Evolutionary conservation across 2,329 filamentous ascomycete species (phyloP).

Genomic region (Diplodia mutila): DNA sequence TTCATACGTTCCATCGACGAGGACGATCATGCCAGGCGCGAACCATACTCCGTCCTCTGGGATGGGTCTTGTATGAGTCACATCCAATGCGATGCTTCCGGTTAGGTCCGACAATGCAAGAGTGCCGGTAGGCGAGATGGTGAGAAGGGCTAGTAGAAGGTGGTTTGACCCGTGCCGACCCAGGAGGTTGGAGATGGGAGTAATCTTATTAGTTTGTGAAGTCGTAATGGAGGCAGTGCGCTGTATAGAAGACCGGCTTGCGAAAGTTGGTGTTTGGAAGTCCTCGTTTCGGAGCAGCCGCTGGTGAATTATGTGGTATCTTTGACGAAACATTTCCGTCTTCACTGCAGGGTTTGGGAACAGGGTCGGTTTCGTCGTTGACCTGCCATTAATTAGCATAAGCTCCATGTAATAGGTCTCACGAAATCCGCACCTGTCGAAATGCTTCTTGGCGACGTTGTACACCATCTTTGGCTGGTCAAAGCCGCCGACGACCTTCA

Average conservation of each 20-base stretch:
- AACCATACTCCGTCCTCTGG: slow-evolving; percentile 91
- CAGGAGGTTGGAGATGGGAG: slow-evolving; percentile 74
- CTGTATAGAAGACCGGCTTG: slow-evolving; percentile 56
- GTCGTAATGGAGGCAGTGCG: slow-evolving; percentile 59
- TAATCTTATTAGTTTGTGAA: slow-evolving; percentile 75
- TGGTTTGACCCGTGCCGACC: slow-evolving; percentile 84
- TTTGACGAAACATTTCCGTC: slow-evolving; percentile 82
- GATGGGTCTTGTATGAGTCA: slow-evolving; percentile 78
- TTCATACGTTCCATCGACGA: slow-evolving; percentile 95
- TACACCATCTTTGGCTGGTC: slow-evolving; percentile 81
- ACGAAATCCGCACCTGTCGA: slow-evolving; percentile 65
- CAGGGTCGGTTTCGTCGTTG: slow-evolving; percentile 46
- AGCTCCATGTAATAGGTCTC: background rate
- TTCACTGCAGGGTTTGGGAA: slow-evolving; percentile 80
- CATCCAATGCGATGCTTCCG: slow-evolving; percentile 82
- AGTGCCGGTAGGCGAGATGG: slow-evolving; percentile 77
- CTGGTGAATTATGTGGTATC: slow-evolving; percentile 91
- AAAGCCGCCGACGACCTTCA: slow-evolving; percentile 82
- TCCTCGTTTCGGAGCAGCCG: slow-evolving; percentile 89
- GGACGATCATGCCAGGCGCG: slow-evolving; percentile 90
- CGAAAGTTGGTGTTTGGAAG: slow-evolving; percentile 82
- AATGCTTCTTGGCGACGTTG: slow-evolving; percentile 83
- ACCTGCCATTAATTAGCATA: slow-evolving; percentile 35
- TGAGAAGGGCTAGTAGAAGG: slow-evolving; percentile 82
- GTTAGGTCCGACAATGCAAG: slow-evolving; percentile 85